Conservation (phyloP, 768 basidiomycete genomes). For the Russula dissimulans region DNA sequence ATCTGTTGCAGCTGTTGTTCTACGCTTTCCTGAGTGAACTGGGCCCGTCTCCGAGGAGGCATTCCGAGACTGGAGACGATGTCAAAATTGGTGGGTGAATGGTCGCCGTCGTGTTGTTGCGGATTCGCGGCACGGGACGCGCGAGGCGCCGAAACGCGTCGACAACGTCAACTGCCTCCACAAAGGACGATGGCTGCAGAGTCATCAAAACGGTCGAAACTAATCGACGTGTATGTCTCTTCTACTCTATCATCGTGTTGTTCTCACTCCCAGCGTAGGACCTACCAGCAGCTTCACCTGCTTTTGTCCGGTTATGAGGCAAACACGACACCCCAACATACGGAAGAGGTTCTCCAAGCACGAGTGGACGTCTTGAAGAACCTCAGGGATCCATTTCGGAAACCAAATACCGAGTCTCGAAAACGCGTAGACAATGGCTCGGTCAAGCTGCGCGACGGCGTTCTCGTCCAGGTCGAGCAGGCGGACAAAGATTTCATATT, state of each 20-base stretch:
- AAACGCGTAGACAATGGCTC: constrained; percentile 58
- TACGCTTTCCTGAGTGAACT: constrained; percentile 75
- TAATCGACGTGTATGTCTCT: constrained; percentile 59
- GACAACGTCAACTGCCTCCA: background rate
- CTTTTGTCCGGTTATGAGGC: constrained; percentile 51
- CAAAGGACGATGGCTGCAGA: constrained; percentile 31
- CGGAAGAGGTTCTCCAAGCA: constrained; percentile 47
- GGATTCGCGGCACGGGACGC: background rate
- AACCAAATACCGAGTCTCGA: constrained; percentile 57
- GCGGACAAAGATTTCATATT: constrained; percentile 61
- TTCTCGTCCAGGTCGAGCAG: constrained; percentile 52
- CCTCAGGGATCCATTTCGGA: constrained; percentile 56
- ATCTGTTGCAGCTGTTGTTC: constrained; percentile 90
- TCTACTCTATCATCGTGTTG: no score
- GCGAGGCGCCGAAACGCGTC: constrained; percentile 10
- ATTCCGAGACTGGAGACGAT: constrained; percentile 29
- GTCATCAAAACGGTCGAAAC: constrained; percentile 52
- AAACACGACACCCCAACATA: constrained; percentile 46
- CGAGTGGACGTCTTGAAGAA: constrained; percentile 50
- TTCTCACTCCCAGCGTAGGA: constrained; percentile 31
- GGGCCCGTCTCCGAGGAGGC: constrained; percentile 63
- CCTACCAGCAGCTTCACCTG: constrained; percentile 55
- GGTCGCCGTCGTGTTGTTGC: background rate
- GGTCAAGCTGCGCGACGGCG: constrained; percentile 59
- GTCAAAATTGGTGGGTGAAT: background rate